These are phyloP conservation scores for Aegilops speltoides DNA, from an alignment of 176 grass and related monocot genomes.

Conservation along the genomic window DNA sequence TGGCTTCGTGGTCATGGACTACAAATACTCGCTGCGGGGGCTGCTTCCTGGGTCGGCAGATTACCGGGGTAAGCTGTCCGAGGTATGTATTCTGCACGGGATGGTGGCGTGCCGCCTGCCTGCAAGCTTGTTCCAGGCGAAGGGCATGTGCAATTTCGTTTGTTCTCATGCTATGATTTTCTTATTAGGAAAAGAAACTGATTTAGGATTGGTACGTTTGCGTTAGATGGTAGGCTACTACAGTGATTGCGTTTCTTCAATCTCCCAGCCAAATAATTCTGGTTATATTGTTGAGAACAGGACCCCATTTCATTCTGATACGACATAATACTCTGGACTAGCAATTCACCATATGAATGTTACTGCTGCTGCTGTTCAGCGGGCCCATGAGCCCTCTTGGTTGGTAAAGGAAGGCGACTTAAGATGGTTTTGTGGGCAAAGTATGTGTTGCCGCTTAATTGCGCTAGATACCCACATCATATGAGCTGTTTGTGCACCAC, in stretches of 20 bases:
- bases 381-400: background rate
- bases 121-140: conserved; percentile 7
- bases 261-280: background rate
- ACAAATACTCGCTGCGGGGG: conserved; percentile 69
- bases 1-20: conserved; percentile 66
- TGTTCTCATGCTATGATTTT: background rate
- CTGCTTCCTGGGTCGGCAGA: conserved; percentile 46
- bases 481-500: background rate
- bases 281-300: background rate
- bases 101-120: background rate
- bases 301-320: background rate
- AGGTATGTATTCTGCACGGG: conserved; percentile 40
- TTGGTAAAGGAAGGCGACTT: background rate
- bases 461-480: background rate
- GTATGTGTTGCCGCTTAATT: background rate
- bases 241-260: too few species aligned
- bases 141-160: background rate
- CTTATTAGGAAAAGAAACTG: background rate
- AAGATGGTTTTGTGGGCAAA: background rate
- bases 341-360: background rate
- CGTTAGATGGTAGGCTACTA: background rate
- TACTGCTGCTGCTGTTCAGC: background rate
- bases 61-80: conserved; percentile 66
- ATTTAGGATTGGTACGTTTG: background rate
- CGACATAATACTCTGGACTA: background rate